A percentile compares a stretch with the other conserved stretches of the same genome.
Evolutionary conservation across 2,329 filamentous ascomycete species (phyloP).

Genomic region (Lachnellula cervina): DNA sequence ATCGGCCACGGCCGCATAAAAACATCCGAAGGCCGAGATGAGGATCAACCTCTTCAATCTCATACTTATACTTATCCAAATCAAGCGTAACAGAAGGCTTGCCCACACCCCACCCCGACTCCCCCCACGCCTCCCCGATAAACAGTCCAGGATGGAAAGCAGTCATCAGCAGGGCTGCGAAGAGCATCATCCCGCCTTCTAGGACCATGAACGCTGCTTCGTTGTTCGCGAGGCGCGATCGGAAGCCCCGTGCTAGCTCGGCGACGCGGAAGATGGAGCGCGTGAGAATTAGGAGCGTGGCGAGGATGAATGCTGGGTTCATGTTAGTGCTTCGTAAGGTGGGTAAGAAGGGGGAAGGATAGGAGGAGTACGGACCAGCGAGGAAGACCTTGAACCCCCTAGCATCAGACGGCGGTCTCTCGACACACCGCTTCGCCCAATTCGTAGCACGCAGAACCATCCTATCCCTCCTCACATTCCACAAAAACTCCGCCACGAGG

Average conservation of each 20-base stretch:
- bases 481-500: slow-evolving; percentile 12
- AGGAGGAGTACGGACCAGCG: neutral
- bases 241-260: slow-evolving; percentile 51
- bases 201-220: slow-evolving; percentile 41
- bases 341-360: neutral
- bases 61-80: neutral
- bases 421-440: slow-evolving; percentile 1
- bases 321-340: neutral
- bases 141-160: slow-evolving; percentile 30
- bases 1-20: slow-evolving; percentile 6
- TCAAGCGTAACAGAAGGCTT: neutral
- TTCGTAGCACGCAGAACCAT: neutral
- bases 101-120: neutral
- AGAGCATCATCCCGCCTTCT: slow-evolving; percentile 36
- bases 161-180: slow-evolving; percentile 29
- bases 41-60: neutral
- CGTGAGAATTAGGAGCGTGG: slow-evolving; percentile 46
- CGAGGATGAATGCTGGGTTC: slow-evolving; percentile 37
- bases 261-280: slow-evolving; percentile 54
- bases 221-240: slow-evolving; percentile 42
- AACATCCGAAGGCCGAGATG: neutral
- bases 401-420: neutral
- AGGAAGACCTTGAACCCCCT: neutral
- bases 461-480: slow-evolving; percentile 11
- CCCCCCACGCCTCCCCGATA: slow-evolving; percentile 8